Percentiles rank a stretch among this genome's conserved stretches.
Conservation (phyloP, 1,139 yeast species). For the Pneumocystis wakefieldiae region DNA sequence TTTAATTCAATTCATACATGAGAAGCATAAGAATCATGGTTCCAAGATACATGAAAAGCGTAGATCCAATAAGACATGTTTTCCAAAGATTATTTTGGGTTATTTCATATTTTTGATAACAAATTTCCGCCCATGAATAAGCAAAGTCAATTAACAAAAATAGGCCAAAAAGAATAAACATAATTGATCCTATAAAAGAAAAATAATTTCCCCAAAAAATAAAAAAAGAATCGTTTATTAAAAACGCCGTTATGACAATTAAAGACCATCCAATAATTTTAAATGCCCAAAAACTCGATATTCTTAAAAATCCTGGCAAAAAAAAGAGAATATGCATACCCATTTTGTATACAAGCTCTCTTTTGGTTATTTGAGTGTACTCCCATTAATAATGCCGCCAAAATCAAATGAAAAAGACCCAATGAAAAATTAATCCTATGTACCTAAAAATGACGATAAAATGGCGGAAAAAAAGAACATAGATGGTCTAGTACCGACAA, state of each 20-base stretch:
- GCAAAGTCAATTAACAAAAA: conserved; percentile 90
- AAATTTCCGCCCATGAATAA: conserved; percentile 97
- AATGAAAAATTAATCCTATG: conserved; percentile 81
- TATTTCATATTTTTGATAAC: conserved; percentile 75
- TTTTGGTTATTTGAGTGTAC: conserved; percentile 70
- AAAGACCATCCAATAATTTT: conserved; percentile 51
- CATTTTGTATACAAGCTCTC: conserved; percentile 73
- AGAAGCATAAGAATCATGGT: conserved; percentile 55
- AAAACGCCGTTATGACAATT: conserved; percentile 47
- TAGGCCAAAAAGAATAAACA: conserved; percentile 78
- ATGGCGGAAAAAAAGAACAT: not conserved
- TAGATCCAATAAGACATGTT: conserved; percentile 67
- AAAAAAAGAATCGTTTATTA: conserved; percentile 77
- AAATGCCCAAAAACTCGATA: conserved; percentile 48
- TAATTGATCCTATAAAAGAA: conserved; percentile 68
- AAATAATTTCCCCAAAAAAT: conserved; percentile 83
- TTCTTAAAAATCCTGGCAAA: not conserved
- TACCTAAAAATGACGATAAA: conserved; percentile 19
- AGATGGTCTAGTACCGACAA: conserved; percentile 40
- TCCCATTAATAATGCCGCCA: conserved; percentile 54
- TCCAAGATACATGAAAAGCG: conserved; percentile 66
- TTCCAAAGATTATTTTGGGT: conserved; percentile 48
- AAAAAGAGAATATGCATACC: conserved; percentile 22
- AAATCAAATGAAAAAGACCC: conserved; percentile 58
- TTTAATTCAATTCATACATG: conserved; percentile 30